These are phyloP conservation scores for Rutstroemia sp. DNA, from an alignment of 2,329 filamentous ascomycete genomes.

Conservation along the genomic window DNA sequence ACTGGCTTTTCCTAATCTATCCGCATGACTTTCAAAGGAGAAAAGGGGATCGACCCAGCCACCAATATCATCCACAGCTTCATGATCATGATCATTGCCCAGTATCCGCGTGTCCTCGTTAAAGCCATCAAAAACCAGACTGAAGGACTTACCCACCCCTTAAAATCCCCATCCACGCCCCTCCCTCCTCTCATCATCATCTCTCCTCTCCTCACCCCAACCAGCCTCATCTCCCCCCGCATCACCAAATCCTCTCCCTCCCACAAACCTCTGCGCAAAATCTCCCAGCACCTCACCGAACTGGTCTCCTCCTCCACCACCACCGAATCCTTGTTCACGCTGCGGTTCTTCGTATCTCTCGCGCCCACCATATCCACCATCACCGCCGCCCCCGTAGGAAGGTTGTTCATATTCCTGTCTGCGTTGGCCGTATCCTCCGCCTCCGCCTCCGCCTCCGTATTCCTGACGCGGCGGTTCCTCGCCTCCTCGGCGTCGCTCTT, in stretches of 20 bases:
- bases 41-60: too few species aligned
- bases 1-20: too few species aligned
- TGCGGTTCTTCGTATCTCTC: not conserved
- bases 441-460: not conserved
- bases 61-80: too few species aligned
- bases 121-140: not conserved
- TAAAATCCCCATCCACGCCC: not conserved
- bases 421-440: constrained; percentile 3
- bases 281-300: constrained; percentile 9
- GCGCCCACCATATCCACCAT: not conserved
- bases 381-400: not conserved
- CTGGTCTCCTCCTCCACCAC: not conserved
- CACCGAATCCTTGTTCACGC: too few species aligned
- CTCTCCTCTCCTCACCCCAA: not conserved
- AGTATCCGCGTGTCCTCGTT: too few species aligned
- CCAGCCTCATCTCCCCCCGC: not conserved
- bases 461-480: not conserved
- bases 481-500: constrained; percentile 3
- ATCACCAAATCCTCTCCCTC: constrained; percentile 1
- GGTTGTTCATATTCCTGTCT: constrained; percentile 1
- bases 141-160: not conserved
- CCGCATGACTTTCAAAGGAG: too few species aligned
- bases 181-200: constrained; percentile 39
- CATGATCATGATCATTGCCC: too few species aligned
- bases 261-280: constrained; percentile 1